phyloP scores from a whole-genome alignment of 768 basidiomycete species.

The Fistulinella prunicolor region DNA sequence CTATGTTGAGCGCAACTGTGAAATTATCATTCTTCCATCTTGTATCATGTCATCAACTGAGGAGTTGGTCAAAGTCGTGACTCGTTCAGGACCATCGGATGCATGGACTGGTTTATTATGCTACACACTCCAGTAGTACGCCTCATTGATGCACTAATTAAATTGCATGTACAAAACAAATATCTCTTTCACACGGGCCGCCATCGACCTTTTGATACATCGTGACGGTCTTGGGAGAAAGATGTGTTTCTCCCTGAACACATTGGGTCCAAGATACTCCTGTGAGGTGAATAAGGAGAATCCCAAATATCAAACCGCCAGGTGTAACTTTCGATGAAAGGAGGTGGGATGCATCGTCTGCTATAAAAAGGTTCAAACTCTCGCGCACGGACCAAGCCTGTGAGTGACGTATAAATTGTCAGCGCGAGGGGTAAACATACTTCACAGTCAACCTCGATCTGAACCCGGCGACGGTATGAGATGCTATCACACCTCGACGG shows the following conservation, averaged over 20 bases:
- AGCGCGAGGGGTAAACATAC: slow-evolving; percentile 19
- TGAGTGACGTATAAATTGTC: slow-evolving; percentile 23
- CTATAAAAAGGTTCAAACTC: slow-evolving; percentile 16
- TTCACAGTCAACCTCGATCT: slow-evolving; percentile 43
- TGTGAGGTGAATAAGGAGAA: slow-evolving; percentile 34
- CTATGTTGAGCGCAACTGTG: not conserved
- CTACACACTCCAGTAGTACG: no score
- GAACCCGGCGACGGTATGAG: slow-evolving; percentile 31
- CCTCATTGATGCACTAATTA: no score
- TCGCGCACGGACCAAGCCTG: slow-evolving; percentile 53
- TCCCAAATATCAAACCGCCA: slow-evolving; percentile 73
- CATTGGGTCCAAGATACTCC: slow-evolving; percentile 53
- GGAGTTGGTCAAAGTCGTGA: no score
- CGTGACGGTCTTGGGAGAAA: slow-evolving; percentile 71
- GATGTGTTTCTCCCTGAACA: slow-evolving; percentile 54
- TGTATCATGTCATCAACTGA: no score
- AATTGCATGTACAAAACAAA: not conserved
- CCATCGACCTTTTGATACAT: slow-evolving; percentile 41
- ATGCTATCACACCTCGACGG: slow-evolving; percentile 22
- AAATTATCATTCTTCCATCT: not conserved
- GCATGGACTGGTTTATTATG: no score
- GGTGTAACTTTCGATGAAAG: slow-evolving; percentile 68
- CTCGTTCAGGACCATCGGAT: no score
- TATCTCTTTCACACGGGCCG: slow-evolving; percentile 68
- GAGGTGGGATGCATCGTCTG: not conserved